Evolutionary conservation across 805 yeast genomes (phyloP).

Genomic region (Kuraishia capsulata): DNA sequence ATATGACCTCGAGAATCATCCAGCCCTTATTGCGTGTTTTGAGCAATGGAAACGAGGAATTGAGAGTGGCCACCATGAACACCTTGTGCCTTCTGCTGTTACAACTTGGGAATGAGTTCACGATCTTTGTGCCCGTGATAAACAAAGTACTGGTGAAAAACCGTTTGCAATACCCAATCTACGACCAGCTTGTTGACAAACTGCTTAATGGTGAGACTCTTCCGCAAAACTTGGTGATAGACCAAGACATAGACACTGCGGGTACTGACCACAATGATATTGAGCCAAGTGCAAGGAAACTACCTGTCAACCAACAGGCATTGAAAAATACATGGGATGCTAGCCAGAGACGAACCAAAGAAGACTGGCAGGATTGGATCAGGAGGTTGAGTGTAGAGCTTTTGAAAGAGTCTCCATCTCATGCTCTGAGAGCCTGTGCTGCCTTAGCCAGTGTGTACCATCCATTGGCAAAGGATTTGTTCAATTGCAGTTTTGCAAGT

Average conservation of each 20-base stretch:
- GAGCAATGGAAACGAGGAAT: conserved; percentile 40
- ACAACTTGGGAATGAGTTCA: conserved; percentile 79
- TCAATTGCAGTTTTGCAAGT: conserved; percentile 90
- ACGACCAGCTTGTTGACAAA: conserved; percentile 74
- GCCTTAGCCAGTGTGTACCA: conserved; percentile 79
- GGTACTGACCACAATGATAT: conserved; percentile 45
- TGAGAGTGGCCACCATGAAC: conserved; percentile 60
- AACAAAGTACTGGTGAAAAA: conserved; percentile 55
- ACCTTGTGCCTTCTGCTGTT: conserved; percentile 68
- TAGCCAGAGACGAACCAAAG: conserved; percentile 77
- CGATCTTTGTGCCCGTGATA: conserved; percentile 78
- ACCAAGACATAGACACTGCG: conserved; percentile 38
- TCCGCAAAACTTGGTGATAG: conserved; percentile 66
- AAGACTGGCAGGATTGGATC: conserved; percentile 98
- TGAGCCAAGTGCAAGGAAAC: conserved; percentile 61
- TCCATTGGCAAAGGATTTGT: conserved; percentile 82
- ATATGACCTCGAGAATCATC: conserved; percentile 83
- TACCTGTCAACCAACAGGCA: conserved; percentile 58
- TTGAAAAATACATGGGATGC: conserved; percentile 89
- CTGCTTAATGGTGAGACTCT: conserved; percentile 78
- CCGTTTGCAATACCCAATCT: conserved; percentile 60
- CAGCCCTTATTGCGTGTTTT: conserved; percentile 78
- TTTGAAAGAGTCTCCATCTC: conserved; percentile 88
- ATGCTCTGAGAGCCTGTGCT: conserved; percentile 88
- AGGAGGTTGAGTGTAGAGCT: conserved; percentile 77